phyloP scores from a whole-genome alignment of 2,329 filamentous ascomycete genomes.

The Fusarium armeniacum region DNA sequence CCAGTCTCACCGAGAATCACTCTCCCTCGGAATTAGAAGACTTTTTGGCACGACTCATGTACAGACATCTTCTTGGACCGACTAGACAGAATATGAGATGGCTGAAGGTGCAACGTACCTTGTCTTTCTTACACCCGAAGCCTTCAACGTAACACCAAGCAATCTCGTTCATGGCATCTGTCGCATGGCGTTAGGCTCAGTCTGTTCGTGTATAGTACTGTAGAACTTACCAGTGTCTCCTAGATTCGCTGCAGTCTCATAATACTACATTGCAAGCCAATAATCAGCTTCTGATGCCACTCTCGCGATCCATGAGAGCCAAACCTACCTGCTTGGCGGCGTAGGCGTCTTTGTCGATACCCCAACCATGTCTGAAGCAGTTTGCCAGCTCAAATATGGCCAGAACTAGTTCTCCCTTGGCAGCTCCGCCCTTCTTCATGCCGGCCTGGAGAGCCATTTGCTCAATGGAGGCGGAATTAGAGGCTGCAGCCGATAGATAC shows the following conservation, averaged over 20 bases:
- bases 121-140: conserved; percentile 98
- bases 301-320: conserved; percentile 1
- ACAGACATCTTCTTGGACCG: conserved; percentile 16
- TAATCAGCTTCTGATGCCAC: conserved; percentile 21
- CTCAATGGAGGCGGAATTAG: conserved; percentile 90
- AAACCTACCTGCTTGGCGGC: conserved; percentile 78
- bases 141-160: conserved; percentile 97
- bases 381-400: conserved; percentile 96
- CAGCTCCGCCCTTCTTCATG: conserved; percentile 91
- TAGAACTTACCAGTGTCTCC: conserved; percentile 79
- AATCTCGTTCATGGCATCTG: conserved; percentile 96
- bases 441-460: conserved; percentile 86
- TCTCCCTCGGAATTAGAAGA: not conserved
- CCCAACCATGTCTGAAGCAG: conserved; percentile 95
- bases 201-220: conserved; percentile 1
- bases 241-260: conserved; percentile 96
- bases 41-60: conserved; percentile 23
- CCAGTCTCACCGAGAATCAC: conserved; percentile 34
- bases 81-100: conserved; percentile 20
- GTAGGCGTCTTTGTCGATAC: conserved; percentile 85
- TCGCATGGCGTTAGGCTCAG: conserved; percentile 30
- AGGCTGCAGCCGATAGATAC: conserved; percentile 89
- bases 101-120: conserved; percentile 73
- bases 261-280: conserved; percentile 73
- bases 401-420: conserved; percentile 95